Evolutionary conservation across 352 stramenopile genomes (phyloP).

Genomic region (Phytopythium sindhum): DNA sequence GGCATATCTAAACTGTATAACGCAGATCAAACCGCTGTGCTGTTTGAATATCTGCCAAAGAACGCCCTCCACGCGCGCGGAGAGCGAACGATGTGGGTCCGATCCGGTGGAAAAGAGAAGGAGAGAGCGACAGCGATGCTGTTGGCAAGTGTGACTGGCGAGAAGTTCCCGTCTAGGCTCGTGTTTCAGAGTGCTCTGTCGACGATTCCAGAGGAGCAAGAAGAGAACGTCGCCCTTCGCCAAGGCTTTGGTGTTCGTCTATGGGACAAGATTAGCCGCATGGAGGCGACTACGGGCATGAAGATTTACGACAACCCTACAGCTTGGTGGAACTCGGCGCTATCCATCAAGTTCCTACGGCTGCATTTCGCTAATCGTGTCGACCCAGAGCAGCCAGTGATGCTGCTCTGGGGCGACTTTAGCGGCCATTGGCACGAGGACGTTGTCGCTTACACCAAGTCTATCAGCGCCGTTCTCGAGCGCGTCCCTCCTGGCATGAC

Average conservation of each 20-base stretch:
- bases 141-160: constrained; percentile 6
- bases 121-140: constrained; percentile 16
- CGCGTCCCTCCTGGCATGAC: constrained; percentile 8
- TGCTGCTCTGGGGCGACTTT: constrained; percentile 24
- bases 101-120: constrained; percentile 18
- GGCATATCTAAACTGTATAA: constrained; percentile 15
- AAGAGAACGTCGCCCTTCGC: constrained; percentile 12
- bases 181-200: constrained; percentile 16
- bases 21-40: constrained; percentile 23
- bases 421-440: constrained; percentile 17
- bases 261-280: constrained; percentile 14
- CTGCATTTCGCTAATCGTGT: constrained; percentile 12
- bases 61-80: constrained; percentile 12
- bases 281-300: constrained; percentile 8
- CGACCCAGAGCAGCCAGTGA: constrained; percentile 6
- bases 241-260: constrained; percentile 25
- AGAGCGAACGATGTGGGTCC: constrained; percentile 16
- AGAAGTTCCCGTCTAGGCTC: constrained; percentile 15
- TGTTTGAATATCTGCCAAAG: constrained; percentile 25
- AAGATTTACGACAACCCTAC: constrained; percentile 22
- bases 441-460: constrained; percentile 5
- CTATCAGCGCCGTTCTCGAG: constrained; percentile 13
- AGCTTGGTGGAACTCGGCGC: constrained; percentile 13
- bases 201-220: constrained; percentile 5
- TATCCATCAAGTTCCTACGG: constrained; percentile 14